Evolutionary conservation across 345 rosid species (phyloP).

Genomic region (Acer yangbiense): DNA sequence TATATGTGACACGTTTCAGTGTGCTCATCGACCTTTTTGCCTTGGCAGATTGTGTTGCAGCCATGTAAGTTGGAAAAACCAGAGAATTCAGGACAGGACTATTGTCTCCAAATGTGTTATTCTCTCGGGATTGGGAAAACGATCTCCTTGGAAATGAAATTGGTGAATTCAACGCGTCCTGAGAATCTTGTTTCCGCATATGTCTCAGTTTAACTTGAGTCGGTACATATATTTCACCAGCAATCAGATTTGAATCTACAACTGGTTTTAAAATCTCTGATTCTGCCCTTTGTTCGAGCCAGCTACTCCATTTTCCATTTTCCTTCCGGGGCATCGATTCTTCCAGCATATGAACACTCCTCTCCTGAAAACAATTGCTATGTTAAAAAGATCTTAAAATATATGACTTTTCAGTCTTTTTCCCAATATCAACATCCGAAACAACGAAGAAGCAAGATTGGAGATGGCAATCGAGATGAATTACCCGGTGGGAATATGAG

Average conservation of each 20-base stretch:
- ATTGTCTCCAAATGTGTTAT: constrained; percentile 33
- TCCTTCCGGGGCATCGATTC: constrained; percentile 46
- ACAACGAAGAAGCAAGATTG: not conserved
- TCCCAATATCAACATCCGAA: not conserved
- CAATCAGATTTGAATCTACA: constrained; percentile 24
- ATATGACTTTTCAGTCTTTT: not conserved
- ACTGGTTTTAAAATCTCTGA: constrained; percentile 27
- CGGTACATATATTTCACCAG: constrained; percentile 27
- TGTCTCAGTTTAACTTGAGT: constrained; percentile 34
- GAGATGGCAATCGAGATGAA: not conserved
- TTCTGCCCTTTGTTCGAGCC: constrained; percentile 29
- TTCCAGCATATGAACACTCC: constrained; percentile 43
- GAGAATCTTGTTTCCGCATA: constrained; percentile 36
- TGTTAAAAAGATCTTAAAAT: not conserved
- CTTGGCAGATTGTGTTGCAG: constrained; percentile 69
- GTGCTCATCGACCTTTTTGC: constrained; percentile 86
- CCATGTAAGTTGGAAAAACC: constrained; percentile 66
- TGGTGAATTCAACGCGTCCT: constrained; percentile 52
- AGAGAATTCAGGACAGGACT: constrained; percentile 49
- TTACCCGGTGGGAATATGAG: constrained; percentile 79
- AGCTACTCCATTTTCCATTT: constrained; percentile 37
- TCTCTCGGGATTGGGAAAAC: constrained; percentile 44
- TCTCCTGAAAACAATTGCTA: constrained; percentile 53
- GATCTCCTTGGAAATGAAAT: constrained; percentile 68
- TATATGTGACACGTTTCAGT: constrained; percentile 55